Conservation (phyloP, 208 protist species). For the Borovskyia barvae region DNA sequence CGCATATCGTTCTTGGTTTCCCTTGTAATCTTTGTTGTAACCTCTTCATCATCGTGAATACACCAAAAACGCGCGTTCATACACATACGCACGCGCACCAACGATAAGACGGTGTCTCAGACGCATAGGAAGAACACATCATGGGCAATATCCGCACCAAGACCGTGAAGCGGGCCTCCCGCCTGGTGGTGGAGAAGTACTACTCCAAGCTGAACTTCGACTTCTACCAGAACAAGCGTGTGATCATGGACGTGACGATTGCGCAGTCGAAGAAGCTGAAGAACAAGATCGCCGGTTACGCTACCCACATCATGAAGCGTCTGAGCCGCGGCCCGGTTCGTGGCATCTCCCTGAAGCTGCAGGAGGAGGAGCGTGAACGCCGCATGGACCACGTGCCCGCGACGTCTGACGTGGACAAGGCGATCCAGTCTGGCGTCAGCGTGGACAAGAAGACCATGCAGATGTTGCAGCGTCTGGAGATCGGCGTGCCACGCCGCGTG, state of each 20-base stretch:
- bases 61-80: no score
- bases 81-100: no score
- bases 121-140: no score
- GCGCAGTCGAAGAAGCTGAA: constrained; percentile 99
- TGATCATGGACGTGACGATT: constrained; percentile 96
- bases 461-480: constrained; percentile 88
- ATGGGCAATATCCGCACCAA: constrained; percentile 99
- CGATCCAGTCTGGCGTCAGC: constrained; percentile 82
- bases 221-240: constrained; percentile 99
- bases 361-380: constrained; percentile 99
- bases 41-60: no score
- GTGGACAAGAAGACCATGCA: constrained; percentile 85
- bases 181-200: constrained; percentile 99
- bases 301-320: constrained; percentile 99
- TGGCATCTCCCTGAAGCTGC: constrained; percentile 99
- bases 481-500: constrained; percentile 81
- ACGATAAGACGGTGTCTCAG: no score
- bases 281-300: constrained; percentile 99
- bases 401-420: constrained; percentile 83
- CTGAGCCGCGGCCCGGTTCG: constrained; percentile 98
- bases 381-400: constrained; percentile 99
- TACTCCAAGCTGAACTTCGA: constrained; percentile 98
- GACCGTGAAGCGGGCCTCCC: constrained; percentile 99
- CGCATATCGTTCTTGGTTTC: no score
- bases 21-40: no score